Base-by-base conservation (phyloP, 2,329 filamentous ascomycete species). In the Fusarium sp. region DNA sequence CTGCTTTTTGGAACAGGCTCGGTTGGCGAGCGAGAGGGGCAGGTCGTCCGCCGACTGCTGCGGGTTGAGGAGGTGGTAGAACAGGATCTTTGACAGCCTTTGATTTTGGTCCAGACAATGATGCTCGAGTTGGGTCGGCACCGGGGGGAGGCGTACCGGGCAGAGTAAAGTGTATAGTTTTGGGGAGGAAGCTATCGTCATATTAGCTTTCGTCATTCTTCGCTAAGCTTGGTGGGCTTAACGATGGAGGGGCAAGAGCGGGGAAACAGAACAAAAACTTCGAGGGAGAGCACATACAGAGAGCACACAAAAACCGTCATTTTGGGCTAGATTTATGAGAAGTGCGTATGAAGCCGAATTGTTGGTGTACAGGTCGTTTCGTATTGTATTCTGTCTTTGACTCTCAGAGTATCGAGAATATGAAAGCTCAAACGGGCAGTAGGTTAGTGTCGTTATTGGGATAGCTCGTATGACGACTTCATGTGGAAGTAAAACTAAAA, bases 101-200 rank as follows among this genome's bases (percentile, higher is more conserved):
- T 13, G 56, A 40, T 7, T 65, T 72, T 62, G 73, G 58, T 67
- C 75, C 73, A 70, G 75, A 58, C 43, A 65, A 30, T 57, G 74
- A 65, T 71, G 72, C 65, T 74, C 71, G 76, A 61, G 70, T 46
- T 6, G 62, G 68, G 51, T 77, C 77, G 68, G 73, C 77, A 62
- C 75, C 75, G 65, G 76, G 81, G 59, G 78, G 80, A 51, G 82
- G 82, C 32, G 83, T 84, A 39, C 84, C 84, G 13, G 88, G 87
- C 57, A 92, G 84, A 71, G 90, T 90, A 78, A 98, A 98, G 78
- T 97, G 90, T 75, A 97, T 85, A 40, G 95, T 98, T 78, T 97
- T 94, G 33, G 95, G 95, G 35, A 97, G 87, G 77, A 97, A 97
- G 58, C 94, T 97, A 76, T 69, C 45, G 41, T 64, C 37, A 52